These are phyloP conservation scores for Kodamaea kakaduensis DNA, from an alignment of 805 yeast species.

Conservation along the genomic window DNA sequence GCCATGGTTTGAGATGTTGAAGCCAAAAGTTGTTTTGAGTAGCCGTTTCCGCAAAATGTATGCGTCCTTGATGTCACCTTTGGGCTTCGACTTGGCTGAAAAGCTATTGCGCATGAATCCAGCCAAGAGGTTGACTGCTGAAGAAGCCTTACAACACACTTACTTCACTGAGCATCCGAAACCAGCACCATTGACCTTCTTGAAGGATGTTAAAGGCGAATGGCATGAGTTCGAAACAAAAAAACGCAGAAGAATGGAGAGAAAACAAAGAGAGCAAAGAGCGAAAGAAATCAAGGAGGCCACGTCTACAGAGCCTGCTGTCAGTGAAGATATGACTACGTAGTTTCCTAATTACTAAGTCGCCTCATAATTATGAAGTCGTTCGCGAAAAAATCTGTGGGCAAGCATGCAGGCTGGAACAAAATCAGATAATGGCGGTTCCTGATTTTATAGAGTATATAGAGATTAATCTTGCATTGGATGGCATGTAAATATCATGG, in stretches of 20 bases:
- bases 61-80: conserved; percentile 19
- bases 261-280: conserved; percentile 20
- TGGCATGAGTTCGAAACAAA: conserved; percentile 98
- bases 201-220: conserved; percentile 66
- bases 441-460: no score
- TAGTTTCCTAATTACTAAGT: no score
- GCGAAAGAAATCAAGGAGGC: not conserved
- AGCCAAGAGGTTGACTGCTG: conserved; percentile 57
- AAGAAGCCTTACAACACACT: conserved; percentile 61
- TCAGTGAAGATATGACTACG: no score
- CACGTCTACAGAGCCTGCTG: conserved; percentile 1
- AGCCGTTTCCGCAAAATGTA: conserved; percentile 29
- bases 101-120: conserved; percentile 70
- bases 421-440: no score
- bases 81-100: conserved; percentile 61
- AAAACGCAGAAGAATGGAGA: conserved; percentile 55
- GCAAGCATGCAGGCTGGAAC: no score
- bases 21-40: conserved; percentile 46
- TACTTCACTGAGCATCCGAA: conserved; percentile 71
- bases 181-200: conserved; percentile 54
- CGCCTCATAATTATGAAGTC: no score
- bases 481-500: no score
- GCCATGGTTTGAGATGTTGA: conserved; percentile 90
- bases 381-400: no score
- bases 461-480: no score